Conservation (phyloP, 2,329 filamentous ascomycete genomes). For the Shiraia sp. region DNA sequence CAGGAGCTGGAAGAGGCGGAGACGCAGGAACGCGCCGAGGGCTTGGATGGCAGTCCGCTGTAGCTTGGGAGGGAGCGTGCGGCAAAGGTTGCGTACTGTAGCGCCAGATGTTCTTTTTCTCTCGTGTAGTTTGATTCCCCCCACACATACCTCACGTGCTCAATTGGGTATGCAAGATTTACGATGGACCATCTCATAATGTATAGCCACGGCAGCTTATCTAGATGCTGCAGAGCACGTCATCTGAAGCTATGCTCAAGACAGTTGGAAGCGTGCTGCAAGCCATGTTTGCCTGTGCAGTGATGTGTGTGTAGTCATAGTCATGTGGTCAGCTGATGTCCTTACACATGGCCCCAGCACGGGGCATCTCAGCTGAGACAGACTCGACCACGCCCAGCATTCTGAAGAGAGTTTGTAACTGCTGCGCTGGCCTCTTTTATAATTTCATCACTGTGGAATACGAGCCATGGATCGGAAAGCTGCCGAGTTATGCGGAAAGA, state of each 20-base stretch:
- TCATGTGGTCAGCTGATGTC: too few species aligned
- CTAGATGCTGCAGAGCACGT: slow-evolving; percentile 4
- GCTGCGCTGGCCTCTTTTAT: neutral
- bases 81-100: neutral
- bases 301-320: too few species aligned
- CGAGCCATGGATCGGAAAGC: neutral
- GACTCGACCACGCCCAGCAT: too few species aligned
- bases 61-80: slow-evolving; percentile 4
- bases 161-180: neutral
- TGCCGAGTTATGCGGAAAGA: slow-evolving; percentile 2
- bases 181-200: slow-evolving; percentile 8
- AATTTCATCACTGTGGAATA: neutral
- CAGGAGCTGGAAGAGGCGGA: slow-evolving; percentile 55
- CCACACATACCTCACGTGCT: neutral
- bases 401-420: too few species aligned
- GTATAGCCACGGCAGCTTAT: neutral
- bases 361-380: too few species aligned
- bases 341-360: too few species aligned
- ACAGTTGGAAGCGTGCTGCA: neutral
- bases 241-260: slow-evolving; percentile 3
- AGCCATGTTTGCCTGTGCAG: too few species aligned
- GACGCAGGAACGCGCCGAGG: slow-evolving; percentile 42
- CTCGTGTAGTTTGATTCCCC: slow-evolving; percentile 2
- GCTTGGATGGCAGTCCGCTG: slow-evolving; percentile 38
- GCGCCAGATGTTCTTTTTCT: too few species aligned